These are phyloP conservation scores for Solanum lycopersicoides DNA, from an alignment of 257 asterid genomes.

Conservation along the genomic window DNA sequence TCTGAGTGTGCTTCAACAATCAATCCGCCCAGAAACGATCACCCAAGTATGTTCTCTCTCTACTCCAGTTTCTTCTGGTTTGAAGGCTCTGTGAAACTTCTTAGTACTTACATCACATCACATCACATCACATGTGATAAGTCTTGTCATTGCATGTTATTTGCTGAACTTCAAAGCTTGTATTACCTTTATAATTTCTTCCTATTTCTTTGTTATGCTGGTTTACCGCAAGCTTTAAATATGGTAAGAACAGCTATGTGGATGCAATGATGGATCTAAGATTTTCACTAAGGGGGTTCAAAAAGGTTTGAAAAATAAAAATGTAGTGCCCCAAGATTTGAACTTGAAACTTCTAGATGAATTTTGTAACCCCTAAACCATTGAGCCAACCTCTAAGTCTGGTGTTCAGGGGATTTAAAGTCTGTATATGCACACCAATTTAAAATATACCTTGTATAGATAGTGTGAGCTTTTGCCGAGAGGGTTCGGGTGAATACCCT, in stretches of 20 bases:
- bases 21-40: constrained; percentile 90
- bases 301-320: neutral
- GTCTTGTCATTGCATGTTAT: neutral
- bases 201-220: neutral
- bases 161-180: neutral
- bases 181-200: neutral
- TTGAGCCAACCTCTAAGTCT: neutral
- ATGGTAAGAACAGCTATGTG: neutral
- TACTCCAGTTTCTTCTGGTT: constrained; percentile 2
- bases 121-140: neutral
- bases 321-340: neutral
- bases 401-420: neutral
- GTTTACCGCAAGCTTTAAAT: neutral
- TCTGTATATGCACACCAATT: neutral
- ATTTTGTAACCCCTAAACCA: neutral
- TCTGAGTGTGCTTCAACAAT: constrained; percentile 80
- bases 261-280: neutral
- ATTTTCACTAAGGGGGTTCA: neutral
- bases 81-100: neutral
- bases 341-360: neutral
- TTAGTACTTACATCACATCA: neutral
- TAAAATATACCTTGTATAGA: neutral
- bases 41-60: constrained; percentile 58
- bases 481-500: neutral
- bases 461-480: neutral